Evolutionary conservation across 192 early-diverging fungal species (phyloP), one percentile per base, ranked within the genome.

Genomic region (Rhizophagus clarus): DNA sequence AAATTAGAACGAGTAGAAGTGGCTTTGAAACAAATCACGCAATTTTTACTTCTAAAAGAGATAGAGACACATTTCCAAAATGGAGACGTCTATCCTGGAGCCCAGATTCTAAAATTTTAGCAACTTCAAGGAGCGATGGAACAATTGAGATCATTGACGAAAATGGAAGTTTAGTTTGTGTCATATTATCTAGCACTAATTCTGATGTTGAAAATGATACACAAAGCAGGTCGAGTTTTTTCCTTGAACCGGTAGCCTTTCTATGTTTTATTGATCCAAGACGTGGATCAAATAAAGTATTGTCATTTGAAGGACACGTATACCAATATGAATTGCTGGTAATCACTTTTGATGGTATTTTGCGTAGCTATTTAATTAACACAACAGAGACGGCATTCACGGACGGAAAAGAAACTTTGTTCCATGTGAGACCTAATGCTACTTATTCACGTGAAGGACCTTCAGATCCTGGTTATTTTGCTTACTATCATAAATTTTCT

Each of bases 281-380:
- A 67, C 62, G 71, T 45, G 81, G 69, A 42, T 79, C 15, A 40
- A 31, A 7, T 17, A 64, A n/a, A 31, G 61, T 66, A 24, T 24
- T 84, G 10, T 49, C 61, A 15, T 85, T 79, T 62, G 81, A 88
- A 11, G 88, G 85, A 2, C 77, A 89, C 51, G 34, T 51, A 3
- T 90, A 90, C 66, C 84, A 86, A 22, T 87, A 90, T 67, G 87
- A 89, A 72, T 80, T 90, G 4, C 26, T 90, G 24, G 80, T 85
- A 14, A 81, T 90, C 74, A 89, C 85, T 7, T 89, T 87, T 78
- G 87, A 87, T 61, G 85, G 89, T 37, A 76, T 84, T 20, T 79
- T 90, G 6, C 82, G 88, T 64, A 88, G 87, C 64, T 90, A 89
- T 75, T 80, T 90, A 40, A 80, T 90, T 62, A 91, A 90, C 81